Conservation (phyloP, 2,329 filamentous ascomycete genomes). For the Rhinocladiella mackenziei region DNA sequence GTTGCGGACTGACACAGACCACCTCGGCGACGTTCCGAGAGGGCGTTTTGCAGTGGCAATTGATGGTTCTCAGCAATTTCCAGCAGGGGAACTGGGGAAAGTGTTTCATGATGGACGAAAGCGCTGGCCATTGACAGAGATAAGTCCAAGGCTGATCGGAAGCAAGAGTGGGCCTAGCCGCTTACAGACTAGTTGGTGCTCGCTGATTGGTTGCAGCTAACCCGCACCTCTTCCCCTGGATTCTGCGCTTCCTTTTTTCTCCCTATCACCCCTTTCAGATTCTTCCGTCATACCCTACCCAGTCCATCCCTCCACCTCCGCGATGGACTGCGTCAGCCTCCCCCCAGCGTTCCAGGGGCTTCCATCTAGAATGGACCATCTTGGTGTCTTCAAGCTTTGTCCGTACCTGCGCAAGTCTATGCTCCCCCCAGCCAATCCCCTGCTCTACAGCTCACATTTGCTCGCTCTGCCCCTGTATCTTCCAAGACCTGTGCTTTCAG, state of each 20-base stretch:
- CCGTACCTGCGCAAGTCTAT: not conserved
- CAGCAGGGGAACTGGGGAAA: not conserved
- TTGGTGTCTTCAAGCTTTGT: not conserved
- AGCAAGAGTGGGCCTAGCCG: conserved; percentile 3
- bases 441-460: conserved; percentile 5
- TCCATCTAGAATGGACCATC: not conserved
- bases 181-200: conserved; percentile 3
- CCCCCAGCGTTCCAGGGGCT: conserved; percentile 10
- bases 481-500: not conserved
- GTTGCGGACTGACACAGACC: not conserved
- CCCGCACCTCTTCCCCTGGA: conserved; percentile 13
- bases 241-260: not conserved
- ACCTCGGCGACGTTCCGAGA: not conserved
- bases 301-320: conserved; percentile 2
- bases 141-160: not conserved
- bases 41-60: not conserved
- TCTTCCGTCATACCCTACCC: not conserved
- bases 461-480: not conserved
- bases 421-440: conserved; percentile 5
- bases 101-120: conserved; percentile 3
- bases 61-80: not conserved
- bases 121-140: not conserved
- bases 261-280: conserved; percentile 1
- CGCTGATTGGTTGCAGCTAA: conserved; percentile 16
- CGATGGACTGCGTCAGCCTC: conserved; percentile 19